Evolutionary conservation across 2,329 filamentous ascomycete genomes (phyloP), one percentile per base, ranked within the genome.

Genomic region (Fusarium marasasianum): DNA sequence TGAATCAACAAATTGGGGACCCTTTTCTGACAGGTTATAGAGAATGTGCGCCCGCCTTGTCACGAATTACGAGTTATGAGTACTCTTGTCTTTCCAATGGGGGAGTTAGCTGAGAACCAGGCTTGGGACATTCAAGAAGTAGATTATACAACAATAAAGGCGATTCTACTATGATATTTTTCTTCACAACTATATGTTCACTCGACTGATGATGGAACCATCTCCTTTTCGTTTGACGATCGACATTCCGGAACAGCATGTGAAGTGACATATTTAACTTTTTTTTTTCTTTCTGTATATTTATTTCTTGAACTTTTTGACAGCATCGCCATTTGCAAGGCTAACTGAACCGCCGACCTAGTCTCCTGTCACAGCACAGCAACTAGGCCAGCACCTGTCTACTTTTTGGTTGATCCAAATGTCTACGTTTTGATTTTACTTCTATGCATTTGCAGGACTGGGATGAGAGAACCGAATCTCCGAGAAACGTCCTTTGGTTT

Each of bases 361-460:
- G 58, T 48, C 54, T 55, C 62, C 58, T 17, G 37, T 60, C 54
- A 63, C 31, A 51, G 33, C 48, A 73, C 51, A 63, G 53, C 56
- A 67, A 64, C 69, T 66, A 61, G 67, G 50, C 38, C 67, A 58
- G 29, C 51, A 62, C 33, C 63, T 75, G 71, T 77, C 74, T 77
- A 53, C 38, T 65, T 66, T 65, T 75, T 56, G 47, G 45, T 48
- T 64, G 69, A 63, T 55, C 60, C 60, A 51, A 69, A 70, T 37
- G 54, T 74, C 72, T 74, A 74, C 72, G 72, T 69, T 66, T 75
- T 61, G 31, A 55, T 66, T 63, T 75, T 75, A 73, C 58, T 75
- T 57, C 69, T 75, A 68, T 68, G 50, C 63, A 40, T 50, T 55
- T 68, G 31, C 48, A 48, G 53, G 56, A 62, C 51, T 51, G 62